A percentile compares a stretch with the other conserved stretches of the same genome.
Evolutionary conservation across 257 asterid species (phyloP).

Genomic region (Solanum etuberosum): DNA sequence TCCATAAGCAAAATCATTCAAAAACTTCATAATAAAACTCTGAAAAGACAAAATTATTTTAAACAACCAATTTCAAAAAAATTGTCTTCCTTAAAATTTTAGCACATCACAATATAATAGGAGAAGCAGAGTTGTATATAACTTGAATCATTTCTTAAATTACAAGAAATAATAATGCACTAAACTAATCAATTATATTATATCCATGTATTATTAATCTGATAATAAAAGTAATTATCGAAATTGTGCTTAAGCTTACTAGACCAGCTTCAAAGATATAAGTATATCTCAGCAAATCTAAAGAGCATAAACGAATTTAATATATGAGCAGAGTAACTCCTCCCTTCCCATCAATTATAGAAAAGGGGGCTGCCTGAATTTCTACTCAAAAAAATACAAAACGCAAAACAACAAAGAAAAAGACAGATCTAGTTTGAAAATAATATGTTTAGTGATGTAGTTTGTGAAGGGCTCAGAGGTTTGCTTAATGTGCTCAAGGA

Average conservation of each 20-base stretch:
- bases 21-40: no score
- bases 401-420: no score
- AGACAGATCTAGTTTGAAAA: neutral
- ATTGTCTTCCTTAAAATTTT: no score
- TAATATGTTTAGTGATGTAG: no score
- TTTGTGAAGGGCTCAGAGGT: conserved; percentile 32
- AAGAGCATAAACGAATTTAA: conserved; percentile 37
- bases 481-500: conserved; percentile 74
- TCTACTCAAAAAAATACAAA: conserved; percentile 15
- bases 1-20: no score
- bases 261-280: conserved; percentile 51
- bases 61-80: no score
- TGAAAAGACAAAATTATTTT: no score
- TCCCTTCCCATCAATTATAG: conserved; percentile 17
- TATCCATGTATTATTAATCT: neutral
- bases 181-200: neutral
- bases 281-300: conserved; percentile 53
- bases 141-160: no score
- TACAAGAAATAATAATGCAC: no score
- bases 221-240: no score
- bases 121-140: no score
- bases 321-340: conserved; percentile 64
- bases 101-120: no score
- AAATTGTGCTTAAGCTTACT: conserved; percentile 48
- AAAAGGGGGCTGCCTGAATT: conserved; percentile 70